phyloP scores from a whole-genome alignment of 139 green algal species.

The Haematococcus sp. region DNA sequence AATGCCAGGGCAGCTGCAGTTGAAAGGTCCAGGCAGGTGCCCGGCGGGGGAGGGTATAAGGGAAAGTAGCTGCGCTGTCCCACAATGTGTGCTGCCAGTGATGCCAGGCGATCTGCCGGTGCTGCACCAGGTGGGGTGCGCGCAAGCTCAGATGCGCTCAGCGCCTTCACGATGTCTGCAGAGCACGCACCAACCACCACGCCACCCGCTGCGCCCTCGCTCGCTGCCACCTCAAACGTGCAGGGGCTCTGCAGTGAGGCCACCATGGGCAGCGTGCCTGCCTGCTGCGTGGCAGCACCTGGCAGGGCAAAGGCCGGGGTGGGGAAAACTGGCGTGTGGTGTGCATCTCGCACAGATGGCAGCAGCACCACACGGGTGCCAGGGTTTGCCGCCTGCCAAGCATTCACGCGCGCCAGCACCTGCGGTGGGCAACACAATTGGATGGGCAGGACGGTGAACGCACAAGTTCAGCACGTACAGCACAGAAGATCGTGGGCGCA shows the following conservation, averaged over 20 bases:
- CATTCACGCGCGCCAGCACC: conserved; percentile 44
- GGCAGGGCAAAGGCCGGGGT: conserved; percentile 57
- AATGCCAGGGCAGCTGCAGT: conserved; percentile 58
- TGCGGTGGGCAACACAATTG: conserved; percentile 7
- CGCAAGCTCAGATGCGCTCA: conserved; percentile 44
- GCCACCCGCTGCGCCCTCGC: neutral
- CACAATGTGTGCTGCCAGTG: conserved; percentile 75
- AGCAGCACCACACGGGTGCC: conserved; percentile 64
- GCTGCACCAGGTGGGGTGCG: neutral
- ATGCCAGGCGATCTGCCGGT: conserved; percentile 65
- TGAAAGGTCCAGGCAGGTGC: conserved; percentile 72
- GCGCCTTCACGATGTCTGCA: conserved; percentile 30
- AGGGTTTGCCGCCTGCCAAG: conserved; percentile 42
- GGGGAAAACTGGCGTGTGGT: conserved; percentile 72
- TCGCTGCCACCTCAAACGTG: conserved; percentile 11
- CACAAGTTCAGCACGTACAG: no score
- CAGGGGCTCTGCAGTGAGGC: conserved; percentile 34
- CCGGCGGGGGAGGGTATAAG: conserved; percentile 74
- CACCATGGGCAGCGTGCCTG: neutral
- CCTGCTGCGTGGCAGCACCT: neutral
- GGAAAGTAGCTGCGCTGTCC: conserved; percentile 86
- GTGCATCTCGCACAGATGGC: conserved; percentile 72
- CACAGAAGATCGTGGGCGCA: no score
- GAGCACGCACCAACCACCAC: conserved; percentile 26
- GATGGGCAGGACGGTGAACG: no score